Percentiles rank a stretch among this genome's conserved stretches.
Conservation (phyloP, 495 filamentous ascomycete species). For the Neurospora tetrasperma region DNA sequence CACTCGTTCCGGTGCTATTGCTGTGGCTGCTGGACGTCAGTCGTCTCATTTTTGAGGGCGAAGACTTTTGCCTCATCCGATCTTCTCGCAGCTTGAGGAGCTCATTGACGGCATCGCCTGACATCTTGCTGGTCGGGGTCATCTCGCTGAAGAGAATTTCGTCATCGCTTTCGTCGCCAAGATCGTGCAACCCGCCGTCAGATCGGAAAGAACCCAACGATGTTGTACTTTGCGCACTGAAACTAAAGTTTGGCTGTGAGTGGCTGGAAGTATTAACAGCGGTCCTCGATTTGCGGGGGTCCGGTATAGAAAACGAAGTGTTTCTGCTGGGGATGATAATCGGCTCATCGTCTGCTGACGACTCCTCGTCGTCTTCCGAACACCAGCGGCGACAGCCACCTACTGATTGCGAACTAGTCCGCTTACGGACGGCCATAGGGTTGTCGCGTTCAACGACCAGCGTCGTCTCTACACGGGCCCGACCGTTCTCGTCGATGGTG, state of each 20-base stretch:
- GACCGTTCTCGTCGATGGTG: slow-evolving; percentile 59
- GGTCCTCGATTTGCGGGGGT: slow-evolving; percentile 33
- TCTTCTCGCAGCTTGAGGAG: slow-evolving; percentile 63
- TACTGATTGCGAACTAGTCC: slow-evolving; percentile 20
- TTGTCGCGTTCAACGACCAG: slow-evolving; percentile 39
- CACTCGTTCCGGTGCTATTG: slow-evolving; percentile 6
- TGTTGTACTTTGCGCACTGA: slow-evolving; percentile 34
- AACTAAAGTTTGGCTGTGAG: slow-evolving; percentile 30
- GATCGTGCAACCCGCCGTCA: slow-evolving; percentile 18
- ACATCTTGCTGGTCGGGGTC: slow-evolving; percentile 17
- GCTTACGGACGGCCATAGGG: slow-evolving; percentile 17
- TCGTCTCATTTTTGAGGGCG: slow-evolving; percentile 21
- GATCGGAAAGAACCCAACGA: slow-evolving; percentile 21
- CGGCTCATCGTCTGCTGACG: slow-evolving; percentile 56
- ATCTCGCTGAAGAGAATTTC: slow-evolving; percentile 45
- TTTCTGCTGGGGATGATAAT: slow-evolving; percentile 55
- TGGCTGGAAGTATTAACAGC: slow-evolving; percentile 43
- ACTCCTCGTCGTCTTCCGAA: slow-evolving; percentile 35
- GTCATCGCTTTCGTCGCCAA: slow-evolving; percentile 41
- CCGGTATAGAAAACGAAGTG: slow-evolving; percentile 50
- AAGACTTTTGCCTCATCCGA: slow-evolving; percentile 43
- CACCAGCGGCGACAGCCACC: slow-evolving; percentile 21
- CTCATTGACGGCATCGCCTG: slow-evolving; percentile 45
- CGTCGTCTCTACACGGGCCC: slow-evolving; percentile 61
- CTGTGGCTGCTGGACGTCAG: slow-evolving; percentile 4